Evolutionary conservation across 2,329 filamentous ascomycete species (phyloP), one percentile per base, ranked within the genome.

Genomic region (Alternaria hordeiaustralica): DNA sequence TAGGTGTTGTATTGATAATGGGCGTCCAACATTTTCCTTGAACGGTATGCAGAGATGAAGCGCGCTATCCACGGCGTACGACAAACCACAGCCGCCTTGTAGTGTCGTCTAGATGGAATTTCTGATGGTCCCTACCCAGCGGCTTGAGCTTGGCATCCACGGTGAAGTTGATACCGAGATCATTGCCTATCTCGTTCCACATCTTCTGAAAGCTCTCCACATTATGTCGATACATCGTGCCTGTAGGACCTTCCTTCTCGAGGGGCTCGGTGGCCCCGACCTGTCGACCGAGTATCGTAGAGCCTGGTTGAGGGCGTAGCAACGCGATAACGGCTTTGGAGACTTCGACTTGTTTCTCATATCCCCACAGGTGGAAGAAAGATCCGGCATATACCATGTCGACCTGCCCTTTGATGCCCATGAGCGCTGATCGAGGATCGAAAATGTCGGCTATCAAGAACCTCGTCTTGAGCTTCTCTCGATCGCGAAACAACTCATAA

Each of bases 401-500:
- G 6, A 83, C 60, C 12, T 76, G 30, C 13, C 71, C 73, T 3
- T 71, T 66, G 7, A 82, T 54, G 0, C 71, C 56, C 4, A 69
- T 60, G 6, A 80, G 67, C 8, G 69, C 51, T 2, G 78, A 79
- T 11, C 71, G 55, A 8, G 67, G 28, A 11, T 75, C 74, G 46
- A 87, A 74, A 63, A 87, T 77, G 63, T 87, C 83, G 21, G 85
- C 86, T 1, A 81, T 71, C 28, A 89, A 76, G 65, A 89, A 87
- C 2, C 79, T 80, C 2, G 82, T 81, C 20, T 79, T 79, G 6
- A 88, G 76, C 33, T 60, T 80, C n/a, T 79, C 71, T 25, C 60
- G 62, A 57, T 80, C 77, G 7, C 54, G 45, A 61, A 79, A 79
- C 20, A 79, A 69, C 54, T 73, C 63, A 61, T 77, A 88, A 26